phyloP scores from a whole-genome alignment of 1,139 yeast genomes.

The Candida sp. region DNA sequence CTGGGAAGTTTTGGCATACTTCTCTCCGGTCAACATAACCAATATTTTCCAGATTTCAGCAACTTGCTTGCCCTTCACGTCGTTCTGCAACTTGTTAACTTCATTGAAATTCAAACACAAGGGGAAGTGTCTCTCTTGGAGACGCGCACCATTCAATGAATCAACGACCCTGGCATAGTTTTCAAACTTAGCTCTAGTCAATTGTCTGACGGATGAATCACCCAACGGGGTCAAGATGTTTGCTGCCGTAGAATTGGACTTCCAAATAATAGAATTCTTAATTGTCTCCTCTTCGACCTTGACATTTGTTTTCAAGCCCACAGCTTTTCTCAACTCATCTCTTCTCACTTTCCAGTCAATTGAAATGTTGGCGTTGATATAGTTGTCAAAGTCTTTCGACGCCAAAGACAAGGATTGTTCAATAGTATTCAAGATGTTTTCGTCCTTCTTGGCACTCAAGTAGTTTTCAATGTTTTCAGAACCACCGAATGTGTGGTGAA shows the following conservation, averaged over 20 bases:
- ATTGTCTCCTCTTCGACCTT: slow-evolving; percentile 19
- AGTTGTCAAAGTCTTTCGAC: slow-evolving; percentile 81
- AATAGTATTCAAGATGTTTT: slow-evolving; percentile 80
- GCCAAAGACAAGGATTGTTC: slow-evolving; percentile 80
- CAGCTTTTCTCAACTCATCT: slow-evolving; percentile 69
- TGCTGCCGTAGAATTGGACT: slow-evolving; percentile 38
- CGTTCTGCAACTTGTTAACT: slow-evolving; percentile 52
- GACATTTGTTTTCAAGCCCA: slow-evolving; percentile 45
- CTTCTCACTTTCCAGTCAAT: slow-evolving; percentile 87
- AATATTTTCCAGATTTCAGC: slow-evolving; percentile 68
- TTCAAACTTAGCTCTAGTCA: slow-evolving; percentile 66
- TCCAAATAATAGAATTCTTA: slow-evolving; percentile 34
- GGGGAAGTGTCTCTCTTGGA: slow-evolving; percentile 52
- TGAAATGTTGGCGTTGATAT: slow-evolving; percentile 71
- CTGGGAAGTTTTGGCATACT: slow-evolving; percentile 34
- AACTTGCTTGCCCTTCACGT: slow-evolving; percentile 64
- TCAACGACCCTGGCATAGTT: slow-evolving; percentile 74
- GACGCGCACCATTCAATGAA: slow-evolving; percentile 71
- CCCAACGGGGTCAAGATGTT: slow-evolving; percentile 38
- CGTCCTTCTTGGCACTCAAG: slow-evolving; percentile 75
- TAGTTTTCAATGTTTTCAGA: slow-evolving; percentile 52
- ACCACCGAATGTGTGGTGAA: not conserved
- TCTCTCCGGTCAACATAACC: slow-evolving; percentile 45
- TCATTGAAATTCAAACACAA: slow-evolving; percentile 58
- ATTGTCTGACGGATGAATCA: slow-evolving; percentile 31